phyloP scores from a whole-genome alignment of 2,329 filamentous ascomycete species.

The Sphaerulina vaccinii region DNA sequence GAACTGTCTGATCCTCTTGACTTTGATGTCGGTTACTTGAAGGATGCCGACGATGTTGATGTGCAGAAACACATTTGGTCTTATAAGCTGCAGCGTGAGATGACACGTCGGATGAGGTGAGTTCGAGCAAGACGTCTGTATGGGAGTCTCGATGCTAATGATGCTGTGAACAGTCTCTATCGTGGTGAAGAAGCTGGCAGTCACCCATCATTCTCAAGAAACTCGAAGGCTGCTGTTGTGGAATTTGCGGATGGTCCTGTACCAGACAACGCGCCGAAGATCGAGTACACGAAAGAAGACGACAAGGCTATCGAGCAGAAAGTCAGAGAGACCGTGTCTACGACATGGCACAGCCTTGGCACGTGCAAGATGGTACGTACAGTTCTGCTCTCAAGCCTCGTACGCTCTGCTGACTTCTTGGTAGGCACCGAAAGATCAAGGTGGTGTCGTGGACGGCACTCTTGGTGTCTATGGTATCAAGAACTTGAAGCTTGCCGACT shows the following conservation, averaged over 20 bases:
- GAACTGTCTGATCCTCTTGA: conserved; percentile 39
- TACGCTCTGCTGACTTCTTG: conserved; percentile 37
- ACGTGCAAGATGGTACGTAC: conserved; percentile 5
- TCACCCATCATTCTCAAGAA: conserved; percentile 40
- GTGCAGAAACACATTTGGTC: conserved; percentile 60
- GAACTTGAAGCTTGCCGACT: conserved; percentile 45
- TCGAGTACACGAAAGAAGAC: conserved; percentile 44
- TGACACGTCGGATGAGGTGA: conserved; percentile 52
- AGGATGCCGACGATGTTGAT: conserved; percentile 47
- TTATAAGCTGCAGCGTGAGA: conserved; percentile 64
- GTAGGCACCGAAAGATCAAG: conserved; percentile 38
- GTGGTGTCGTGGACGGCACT: conserved; percentile 41
- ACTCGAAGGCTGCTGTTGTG: conserved; percentile 46
- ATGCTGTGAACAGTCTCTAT: conserved; percentile 40
- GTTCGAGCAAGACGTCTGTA: background rate
- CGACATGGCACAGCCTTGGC: conserved; percentile 41
- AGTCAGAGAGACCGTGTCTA: conserved; percentile 39
- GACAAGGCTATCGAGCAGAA: conserved; percentile 41
- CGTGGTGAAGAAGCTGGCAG: conserved; percentile 39
- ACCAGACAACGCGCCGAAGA: conserved; percentile 42
- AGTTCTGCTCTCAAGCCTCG: background rate
- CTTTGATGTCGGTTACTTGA: conserved; percentile 41
- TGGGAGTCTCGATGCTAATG: background rate
- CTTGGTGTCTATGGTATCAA: conserved; percentile 43
- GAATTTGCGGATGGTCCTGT: conserved; percentile 30